Conservation (phyloP, 2,329 filamentous ascomycete species). For the Helicocarpus griseus region DNA sequence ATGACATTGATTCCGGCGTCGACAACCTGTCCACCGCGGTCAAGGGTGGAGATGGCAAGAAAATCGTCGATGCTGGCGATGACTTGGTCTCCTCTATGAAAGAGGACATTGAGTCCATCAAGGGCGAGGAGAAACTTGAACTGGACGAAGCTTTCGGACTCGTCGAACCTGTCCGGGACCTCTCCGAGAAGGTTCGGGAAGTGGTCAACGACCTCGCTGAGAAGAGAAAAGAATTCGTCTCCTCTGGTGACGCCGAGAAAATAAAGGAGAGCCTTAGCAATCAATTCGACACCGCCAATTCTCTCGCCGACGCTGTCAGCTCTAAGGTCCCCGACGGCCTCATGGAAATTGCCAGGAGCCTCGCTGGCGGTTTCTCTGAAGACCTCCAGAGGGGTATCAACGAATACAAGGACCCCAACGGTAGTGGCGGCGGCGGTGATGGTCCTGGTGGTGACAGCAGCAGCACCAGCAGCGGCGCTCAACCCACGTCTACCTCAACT, state of each 20-base stretch:
- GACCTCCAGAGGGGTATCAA: slow-evolving; percentile 25
- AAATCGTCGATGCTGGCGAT: slow-evolving; percentile 15
- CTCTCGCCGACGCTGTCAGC: slow-evolving; percentile 20
- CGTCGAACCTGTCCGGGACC: slow-evolving; percentile 17
- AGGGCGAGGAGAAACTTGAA: slow-evolving; percentile 15
- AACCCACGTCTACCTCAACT: neutral
- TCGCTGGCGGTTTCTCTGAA: slow-evolving; percentile 21
- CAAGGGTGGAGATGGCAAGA: slow-evolving; percentile 16
- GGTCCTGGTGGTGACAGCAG: too few species aligned
- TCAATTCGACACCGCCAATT: slow-evolving; percentile 19
- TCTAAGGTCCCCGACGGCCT: slow-evolving; percentile 22
- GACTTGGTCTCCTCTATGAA: slow-evolving; percentile 19
- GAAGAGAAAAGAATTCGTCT: slow-evolving; percentile 20
- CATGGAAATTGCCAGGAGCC: slow-evolving; percentile 15
- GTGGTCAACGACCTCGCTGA: slow-evolving; percentile 16
- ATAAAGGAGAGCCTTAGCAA: slow-evolving; percentile 17
- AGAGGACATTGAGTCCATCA: slow-evolving; percentile 17
- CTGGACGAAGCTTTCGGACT: slow-evolving; percentile 20
- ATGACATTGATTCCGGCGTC: slow-evolving; percentile 13
- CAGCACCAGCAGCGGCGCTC: too few species aligned
- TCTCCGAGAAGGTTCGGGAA: slow-evolving; percentile 19
- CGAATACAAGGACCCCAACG: slow-evolving; percentile 15
- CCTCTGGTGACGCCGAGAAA: slow-evolving; percentile 14
- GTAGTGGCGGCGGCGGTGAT: neutral
- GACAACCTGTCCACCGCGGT: slow-evolving; percentile 16